Evolutionary conservation across 345 rosid genomes (phyloP).

Genomic region (Mallotus nudiflorus): DNA sequence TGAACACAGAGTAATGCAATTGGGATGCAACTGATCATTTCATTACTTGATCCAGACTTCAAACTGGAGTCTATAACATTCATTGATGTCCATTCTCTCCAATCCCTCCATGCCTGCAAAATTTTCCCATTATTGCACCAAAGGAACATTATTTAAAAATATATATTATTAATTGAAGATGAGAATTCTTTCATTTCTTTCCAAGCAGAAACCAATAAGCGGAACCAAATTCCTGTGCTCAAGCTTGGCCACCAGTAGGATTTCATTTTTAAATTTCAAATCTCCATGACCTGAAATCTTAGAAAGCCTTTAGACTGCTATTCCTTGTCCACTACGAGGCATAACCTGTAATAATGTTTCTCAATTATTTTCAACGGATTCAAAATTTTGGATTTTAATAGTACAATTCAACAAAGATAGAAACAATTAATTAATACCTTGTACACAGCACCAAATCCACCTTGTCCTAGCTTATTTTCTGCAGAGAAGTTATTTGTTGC

Average conservation of each 20-base stretch:
- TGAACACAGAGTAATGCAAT: constrained; percentile 8
- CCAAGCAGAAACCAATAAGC: constrained; percentile 39
- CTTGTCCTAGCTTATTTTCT: constrained; percentile 40
- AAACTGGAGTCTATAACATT: constrained; percentile 17
- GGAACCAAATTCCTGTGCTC: constrained; percentile 40
- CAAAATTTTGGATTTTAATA: too few relatives aligned
- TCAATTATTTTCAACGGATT: too few relatives aligned
- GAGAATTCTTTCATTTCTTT: constrained; percentile 37
- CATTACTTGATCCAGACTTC: constrained; percentile 3
- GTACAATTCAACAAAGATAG: too few relatives aligned
- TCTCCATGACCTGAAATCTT: constrained; percentile 37
- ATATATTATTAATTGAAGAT: too few relatives aligned
- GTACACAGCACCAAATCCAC: constrained; percentile 53
- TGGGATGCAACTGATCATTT: constrained; percentile 8
- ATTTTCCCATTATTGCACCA: too few relatives aligned
- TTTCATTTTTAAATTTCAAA: constrained; percentile 37
- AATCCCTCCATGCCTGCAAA: constrained; percentile 28
- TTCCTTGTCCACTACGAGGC: constrained; percentile 17
- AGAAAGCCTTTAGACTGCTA: constrained; percentile 37
- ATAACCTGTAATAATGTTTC: too few relatives aligned
- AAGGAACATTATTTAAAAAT: too few relatives aligned
- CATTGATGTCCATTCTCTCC: constrained; percentile 22
- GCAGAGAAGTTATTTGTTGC: constrained; percentile 42
- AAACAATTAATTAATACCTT: constrained; percentile 19
- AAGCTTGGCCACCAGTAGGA: constrained; percentile 33